Evolutionary conservation across 1,284 basidiomycete genomes (phyloP).

Genomic region (Papiliotrema fonsecae): DNA sequence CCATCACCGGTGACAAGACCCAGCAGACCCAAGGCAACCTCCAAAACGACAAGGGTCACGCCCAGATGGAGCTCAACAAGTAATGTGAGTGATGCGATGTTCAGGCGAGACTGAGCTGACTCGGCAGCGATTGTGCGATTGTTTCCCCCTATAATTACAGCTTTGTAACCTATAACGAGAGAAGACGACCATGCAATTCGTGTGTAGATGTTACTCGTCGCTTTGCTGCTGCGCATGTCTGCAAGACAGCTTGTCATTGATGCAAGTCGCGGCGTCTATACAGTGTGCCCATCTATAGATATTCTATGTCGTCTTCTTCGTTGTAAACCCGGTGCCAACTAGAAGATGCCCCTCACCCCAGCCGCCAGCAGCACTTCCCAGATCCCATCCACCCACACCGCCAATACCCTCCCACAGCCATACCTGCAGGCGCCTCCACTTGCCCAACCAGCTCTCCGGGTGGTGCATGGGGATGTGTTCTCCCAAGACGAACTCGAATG

Average conservation of each 20-base stretch:
- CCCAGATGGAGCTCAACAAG: slow-evolving; percentile 33
- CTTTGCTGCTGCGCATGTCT: no score
- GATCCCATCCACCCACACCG: slow-evolving; percentile 36
- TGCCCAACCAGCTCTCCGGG: slow-evolving; percentile 16
- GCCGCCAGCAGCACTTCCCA: slow-evolving; percentile 33
- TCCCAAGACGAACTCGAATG: slow-evolving; percentile 27
- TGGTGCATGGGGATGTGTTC: slow-evolving; percentile 31
- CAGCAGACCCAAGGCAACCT: slow-evolving; percentile 57
- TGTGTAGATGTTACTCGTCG: no score
- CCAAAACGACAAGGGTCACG: slow-evolving; percentile 53
- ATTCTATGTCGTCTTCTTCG: not conserved
- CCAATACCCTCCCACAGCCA: slow-evolving; percentile 34
- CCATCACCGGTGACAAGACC: slow-evolving; percentile 60
- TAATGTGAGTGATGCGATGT: slow-evolving; percentile 13
- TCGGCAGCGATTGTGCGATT: not conserved
- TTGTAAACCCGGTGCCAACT: not conserved
- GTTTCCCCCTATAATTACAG: no score
- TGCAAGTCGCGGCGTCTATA: no score
- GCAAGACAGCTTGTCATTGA: no score
- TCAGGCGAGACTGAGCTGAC: not conserved
- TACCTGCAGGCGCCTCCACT: slow-evolving; percentile 20
- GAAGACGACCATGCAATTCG: no score
- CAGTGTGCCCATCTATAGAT: no score
- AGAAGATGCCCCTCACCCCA: slow-evolving; percentile 33
- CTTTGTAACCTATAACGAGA: no score